These are phyloP conservation scores for Fomitopsis pulvina DNA, from an alignment of 768 basidiomycete genomes.

Conservation along the genomic window DNA sequence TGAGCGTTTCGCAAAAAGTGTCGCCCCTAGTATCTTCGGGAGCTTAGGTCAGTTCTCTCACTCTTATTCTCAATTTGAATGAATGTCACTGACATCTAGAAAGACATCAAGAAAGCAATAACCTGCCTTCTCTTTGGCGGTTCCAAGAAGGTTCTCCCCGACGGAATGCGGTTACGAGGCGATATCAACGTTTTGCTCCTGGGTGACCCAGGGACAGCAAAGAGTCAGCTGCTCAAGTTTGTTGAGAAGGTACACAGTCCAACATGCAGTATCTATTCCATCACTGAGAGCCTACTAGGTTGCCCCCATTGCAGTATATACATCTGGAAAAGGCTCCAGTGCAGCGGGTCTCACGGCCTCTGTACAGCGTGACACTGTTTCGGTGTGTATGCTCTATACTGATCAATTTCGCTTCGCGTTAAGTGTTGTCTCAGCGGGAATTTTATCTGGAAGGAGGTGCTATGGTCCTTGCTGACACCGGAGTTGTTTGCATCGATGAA, in stretches of 20 bases:
- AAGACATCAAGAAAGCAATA: constrained; percentile 98
- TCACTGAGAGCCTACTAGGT: constrained; percentile 42
- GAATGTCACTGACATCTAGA: background rate
- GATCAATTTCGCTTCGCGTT: background rate
- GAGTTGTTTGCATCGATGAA: constrained; percentile 98
- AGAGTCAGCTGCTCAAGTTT: constrained; percentile 96
- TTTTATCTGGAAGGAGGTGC: constrained; percentile 99
- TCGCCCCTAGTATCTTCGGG: constrained; percentile 96
- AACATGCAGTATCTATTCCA: background rate
- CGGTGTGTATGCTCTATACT: constrained; percentile 41
- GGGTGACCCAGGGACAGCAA: constrained; percentile 98
- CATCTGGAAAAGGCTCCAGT: constrained; percentile 96
- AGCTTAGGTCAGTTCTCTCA: constrained; percentile 62
- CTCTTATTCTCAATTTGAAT: background rate
- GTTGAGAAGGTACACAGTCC: constrained; percentile 73
- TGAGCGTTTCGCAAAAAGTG: constrained; percentile 88
- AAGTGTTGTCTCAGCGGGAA: constrained; percentile 58
- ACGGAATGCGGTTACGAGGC: constrained; percentile 93
- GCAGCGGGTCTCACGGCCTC: constrained; percentile 98
- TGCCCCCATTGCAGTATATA: constrained; percentile 96
- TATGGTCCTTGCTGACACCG: constrained; percentile 98
- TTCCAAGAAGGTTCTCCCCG: constrained; percentile 93
- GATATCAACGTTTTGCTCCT: constrained; percentile 96
- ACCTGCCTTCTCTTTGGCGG: constrained; percentile 95
- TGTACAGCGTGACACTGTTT: constrained; percentile 88